Percentiles rank a stretch among this genome's conserved stretches.
Conservation (phyloP, 2,329 filamentous ascomycete species). For the Grosmannia serpens region DNA sequence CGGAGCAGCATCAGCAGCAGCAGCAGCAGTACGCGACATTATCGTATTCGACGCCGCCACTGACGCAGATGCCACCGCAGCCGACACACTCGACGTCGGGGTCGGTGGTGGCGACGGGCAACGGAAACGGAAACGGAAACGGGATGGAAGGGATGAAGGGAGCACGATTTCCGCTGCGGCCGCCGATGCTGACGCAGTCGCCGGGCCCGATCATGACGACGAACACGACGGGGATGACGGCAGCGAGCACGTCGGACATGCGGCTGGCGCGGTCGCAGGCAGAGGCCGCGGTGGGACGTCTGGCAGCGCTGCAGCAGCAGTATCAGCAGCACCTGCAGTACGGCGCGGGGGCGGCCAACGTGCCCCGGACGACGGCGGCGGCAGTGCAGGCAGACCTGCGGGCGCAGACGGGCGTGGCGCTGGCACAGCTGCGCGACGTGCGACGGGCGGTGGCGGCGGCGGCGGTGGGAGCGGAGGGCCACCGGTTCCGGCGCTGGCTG, state of each 20-base stretch:
- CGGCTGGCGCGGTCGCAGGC: conserved; percentile 11
- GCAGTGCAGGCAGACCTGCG: conserved; percentile 32
- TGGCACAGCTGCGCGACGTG: conserved; percentile 32
- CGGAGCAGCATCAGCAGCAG: not conserved
- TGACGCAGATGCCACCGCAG: conserved; percentile 11
- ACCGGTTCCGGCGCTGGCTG: conserved; percentile 41
- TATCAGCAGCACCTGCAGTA: conserved; percentile 14
- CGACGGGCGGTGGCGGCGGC: conserved; percentile 31
- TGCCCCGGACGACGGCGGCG: conserved; percentile 19
- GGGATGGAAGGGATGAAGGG: not conserved
- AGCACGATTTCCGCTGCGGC: not conserved
- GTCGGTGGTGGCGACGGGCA: conserved; percentile 3
- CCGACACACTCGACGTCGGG: conserved; percentile 12
- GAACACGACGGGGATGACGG: conserved; percentile 5
- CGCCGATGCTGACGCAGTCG: conserved; percentile 9
- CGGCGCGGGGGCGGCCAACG: conserved; percentile 12
- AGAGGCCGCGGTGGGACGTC: conserved; percentile 23
- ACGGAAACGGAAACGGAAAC: no score
- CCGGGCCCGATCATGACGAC: conserved; percentile 9
- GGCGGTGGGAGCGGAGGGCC: conserved; percentile 31
- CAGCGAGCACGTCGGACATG: conserved; percentile 9
- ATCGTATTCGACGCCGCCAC: conserved; percentile 1
- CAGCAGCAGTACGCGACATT: not conserved
- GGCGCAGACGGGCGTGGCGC: conserved; percentile 28
- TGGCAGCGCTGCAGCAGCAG: conserved; percentile 22